A percentile compares a stretch with the other conserved stretches of the same genome.
phyloP scores from a whole-genome alignment of 192 early-diverging fungal genomes.

The Entomortierella beljakovae region DNA sequence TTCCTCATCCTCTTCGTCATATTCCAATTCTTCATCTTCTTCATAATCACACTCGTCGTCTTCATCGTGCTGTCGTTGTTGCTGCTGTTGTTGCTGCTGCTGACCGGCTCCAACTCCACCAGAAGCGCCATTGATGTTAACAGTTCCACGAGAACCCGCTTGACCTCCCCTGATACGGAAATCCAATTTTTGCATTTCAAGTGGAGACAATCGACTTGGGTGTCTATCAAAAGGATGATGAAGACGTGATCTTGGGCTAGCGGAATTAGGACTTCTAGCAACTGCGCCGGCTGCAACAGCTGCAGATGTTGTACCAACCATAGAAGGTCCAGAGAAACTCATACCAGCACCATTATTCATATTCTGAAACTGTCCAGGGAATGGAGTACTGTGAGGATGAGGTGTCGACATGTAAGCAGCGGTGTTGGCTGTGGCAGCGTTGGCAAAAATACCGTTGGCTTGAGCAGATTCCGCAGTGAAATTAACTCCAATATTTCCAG shows the following conservation, averaged over 20 bases:
- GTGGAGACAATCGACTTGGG: conserved; percentile 36
- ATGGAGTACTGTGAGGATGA: too few species aligned
- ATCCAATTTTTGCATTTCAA: conserved; percentile 32
- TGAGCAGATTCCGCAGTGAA: too few species aligned
- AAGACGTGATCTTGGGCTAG: not conserved
- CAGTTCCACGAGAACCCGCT: not conserved
- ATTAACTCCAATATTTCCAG: too few species aligned
- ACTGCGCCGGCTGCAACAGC: not conserved
- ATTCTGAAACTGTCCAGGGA: too few species aligned
- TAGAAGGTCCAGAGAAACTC: too few species aligned
- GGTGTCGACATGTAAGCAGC: too few species aligned
- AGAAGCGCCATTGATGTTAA: not conserved
- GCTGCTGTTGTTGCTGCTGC: too few species aligned
- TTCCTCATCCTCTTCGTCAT: conserved; percentile 14
- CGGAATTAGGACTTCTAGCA: conserved; percentile 9
- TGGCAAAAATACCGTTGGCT: too few species aligned
- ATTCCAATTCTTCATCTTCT: conserved; percentile 15
- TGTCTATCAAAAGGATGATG: conserved; percentile 41
- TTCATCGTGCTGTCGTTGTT: not conserved
- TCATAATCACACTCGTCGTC: conserved; percentile 12
- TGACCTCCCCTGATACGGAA: conserved; percentile 12
- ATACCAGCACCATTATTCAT: not conserved
- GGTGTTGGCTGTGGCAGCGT: not conserved
- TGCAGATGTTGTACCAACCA: too few species aligned
- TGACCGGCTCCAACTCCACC: not conserved